A percentile compares a stretch with the other conserved stretches of the same genome.
phyloP scores from a whole-genome alignment of 192 early-diverging fungal genomes.

The Coemansia sp. region DNA sequence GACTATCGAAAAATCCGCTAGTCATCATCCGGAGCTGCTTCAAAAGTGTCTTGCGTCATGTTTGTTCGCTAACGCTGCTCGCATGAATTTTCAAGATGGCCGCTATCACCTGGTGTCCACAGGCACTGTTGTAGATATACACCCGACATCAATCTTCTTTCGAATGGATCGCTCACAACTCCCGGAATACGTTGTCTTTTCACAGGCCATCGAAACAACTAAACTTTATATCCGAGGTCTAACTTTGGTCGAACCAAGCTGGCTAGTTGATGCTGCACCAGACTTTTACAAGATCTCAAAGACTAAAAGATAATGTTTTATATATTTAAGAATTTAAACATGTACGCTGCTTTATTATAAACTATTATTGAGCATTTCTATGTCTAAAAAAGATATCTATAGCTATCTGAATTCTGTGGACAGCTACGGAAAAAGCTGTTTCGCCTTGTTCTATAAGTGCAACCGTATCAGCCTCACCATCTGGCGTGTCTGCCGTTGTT shows the following conservation, averaged over 20 bases:
- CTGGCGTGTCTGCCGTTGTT: too few species aligned
- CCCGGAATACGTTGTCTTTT: slow-evolving; percentile 85
- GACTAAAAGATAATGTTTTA: too few species aligned
- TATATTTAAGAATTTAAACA: too few species aligned
- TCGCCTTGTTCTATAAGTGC: too few species aligned
- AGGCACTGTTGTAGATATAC: slow-evolving; percentile 75
- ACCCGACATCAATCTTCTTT: slow-evolving; percentile 78
- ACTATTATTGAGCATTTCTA: slow-evolving; percentile 21
- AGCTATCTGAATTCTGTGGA: not conserved
- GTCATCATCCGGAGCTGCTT: slow-evolving; percentile 57
- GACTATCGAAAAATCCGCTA: slow-evolving; percentile 70
- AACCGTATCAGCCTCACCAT: too few species aligned
- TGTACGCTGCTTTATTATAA: too few species aligned
- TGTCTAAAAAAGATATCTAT: slow-evolving; percentile 8
- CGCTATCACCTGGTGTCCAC: slow-evolving; percentile 80
- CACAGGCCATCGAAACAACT: slow-evolving; percentile 81
- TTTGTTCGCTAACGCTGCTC: slow-evolving; percentile 88
- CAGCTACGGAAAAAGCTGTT: too few species aligned
- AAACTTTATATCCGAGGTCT: slow-evolving; percentile 84
- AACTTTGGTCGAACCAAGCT: slow-evolving; percentile 79
- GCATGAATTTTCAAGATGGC: slow-evolving; percentile 68
- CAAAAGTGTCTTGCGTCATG: slow-evolving; percentile 87
- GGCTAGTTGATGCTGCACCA: slow-evolving; percentile 71
- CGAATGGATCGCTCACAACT: slow-evolving; percentile 47
- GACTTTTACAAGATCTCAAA: slow-evolving; percentile 55